These are phyloP conservation scores for Punctularia strigosozonata DNA, from an alignment of 768 basidiomycete species.

Conservation along the genomic window DNA sequence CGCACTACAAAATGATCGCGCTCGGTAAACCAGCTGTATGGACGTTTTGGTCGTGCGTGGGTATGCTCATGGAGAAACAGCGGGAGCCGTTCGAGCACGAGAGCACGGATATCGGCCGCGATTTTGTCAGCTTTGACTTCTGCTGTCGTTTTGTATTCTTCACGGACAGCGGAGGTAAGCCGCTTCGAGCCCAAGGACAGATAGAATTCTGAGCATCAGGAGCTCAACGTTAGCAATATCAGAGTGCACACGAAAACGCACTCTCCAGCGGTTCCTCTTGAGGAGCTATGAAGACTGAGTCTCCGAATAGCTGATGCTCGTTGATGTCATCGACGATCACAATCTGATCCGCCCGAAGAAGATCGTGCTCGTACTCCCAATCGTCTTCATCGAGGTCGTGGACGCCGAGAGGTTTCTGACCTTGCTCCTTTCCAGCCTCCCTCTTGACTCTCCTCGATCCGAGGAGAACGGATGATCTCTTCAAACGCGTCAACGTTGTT, in stretches of 20 bases:
- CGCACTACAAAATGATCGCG: slow-evolving; percentile 60
- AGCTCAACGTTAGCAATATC: not conserved
- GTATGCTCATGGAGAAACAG: slow-evolving; percentile 88
- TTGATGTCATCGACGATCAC: slow-evolving; percentile 84
- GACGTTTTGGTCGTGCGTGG: slow-evolving; percentile 47
- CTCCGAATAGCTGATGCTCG: slow-evolving; percentile 67
- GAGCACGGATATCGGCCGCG: slow-evolving; percentile 38
- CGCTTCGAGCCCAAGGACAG: slow-evolving; percentile 59
- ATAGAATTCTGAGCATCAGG: slow-evolving; percentile 51
- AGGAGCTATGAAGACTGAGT: slow-evolving; percentile 63
- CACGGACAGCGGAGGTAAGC: slow-evolving; percentile 62
- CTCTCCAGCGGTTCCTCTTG: slow-evolving; percentile 90
- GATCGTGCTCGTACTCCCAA: slow-evolving; percentile 61
- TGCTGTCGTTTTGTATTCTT: slow-evolving; percentile 54
- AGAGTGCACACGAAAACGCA: slow-evolving; percentile 16
- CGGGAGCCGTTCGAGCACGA: slow-evolving; percentile 77
- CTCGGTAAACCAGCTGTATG: slow-evolving; percentile 54
- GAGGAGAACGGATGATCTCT: slow-evolving; percentile 56
- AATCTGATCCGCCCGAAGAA: slow-evolving; percentile 57
- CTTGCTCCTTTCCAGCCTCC: slow-evolving; percentile 18
- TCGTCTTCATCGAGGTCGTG: slow-evolving; percentile 58
- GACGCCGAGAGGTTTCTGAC: slow-evolving; percentile 12
- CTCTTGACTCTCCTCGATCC: slow-evolving; percentile 52
- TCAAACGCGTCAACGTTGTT: slow-evolving; percentile 53
- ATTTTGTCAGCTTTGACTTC: slow-evolving; percentile 38